Base-by-base conservation (phyloP, 345 rosid species). In the Salix exigua region DNA sequence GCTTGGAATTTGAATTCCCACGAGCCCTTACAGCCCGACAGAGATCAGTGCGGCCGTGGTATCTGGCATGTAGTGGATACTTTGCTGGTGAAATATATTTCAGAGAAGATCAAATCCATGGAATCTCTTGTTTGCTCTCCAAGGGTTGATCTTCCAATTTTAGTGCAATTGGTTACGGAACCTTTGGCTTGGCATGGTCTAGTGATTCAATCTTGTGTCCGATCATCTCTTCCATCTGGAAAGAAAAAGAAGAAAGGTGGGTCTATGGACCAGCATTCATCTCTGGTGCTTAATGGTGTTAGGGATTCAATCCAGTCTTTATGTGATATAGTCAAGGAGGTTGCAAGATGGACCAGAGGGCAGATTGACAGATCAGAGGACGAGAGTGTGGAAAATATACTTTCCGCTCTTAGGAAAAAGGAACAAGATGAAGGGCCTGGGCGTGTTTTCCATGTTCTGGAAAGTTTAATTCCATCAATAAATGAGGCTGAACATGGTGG, bases 181-280 rank as follows among this genome's bases (percentile, higher is more conserved):
- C 97, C 99, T 10, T 79, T 96, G 82, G 94, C 98, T 6, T 96
- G 98, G 97, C 97, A 91, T 77, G 72, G 83, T 64, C 88, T 96
- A 73, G 76, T 96, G 38, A 83, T 96, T 42, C 98, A 91, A 78
- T 90, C 93, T 28, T 89, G 87, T 60, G 86, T 89, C 33, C 92
- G 98, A 40, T 81, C 88, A 9, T 87, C 86, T 58, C 78, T 86
- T 81, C 98, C 98, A 68, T 84, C 95, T 58, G 98, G 98, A 81
- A 93, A 91, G 86, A 96, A 94, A 84, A 96, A 93, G 89, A 96
- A 94, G 89, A 96, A 91, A 84, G 79, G 86, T 63, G 94, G 87
- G 73, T 72, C 82, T 13, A 7, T 82, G 5, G 97, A 90, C 53
- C 92, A 82, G 33, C 72, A 88, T 9, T 50, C 84, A 71, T 79